A percentile compares a stretch with the other conserved stretches of the same genome.
phyloP scores from a whole-genome alignment of 108 stramenopile species.

The Skeletonema marinoi region DNA sequence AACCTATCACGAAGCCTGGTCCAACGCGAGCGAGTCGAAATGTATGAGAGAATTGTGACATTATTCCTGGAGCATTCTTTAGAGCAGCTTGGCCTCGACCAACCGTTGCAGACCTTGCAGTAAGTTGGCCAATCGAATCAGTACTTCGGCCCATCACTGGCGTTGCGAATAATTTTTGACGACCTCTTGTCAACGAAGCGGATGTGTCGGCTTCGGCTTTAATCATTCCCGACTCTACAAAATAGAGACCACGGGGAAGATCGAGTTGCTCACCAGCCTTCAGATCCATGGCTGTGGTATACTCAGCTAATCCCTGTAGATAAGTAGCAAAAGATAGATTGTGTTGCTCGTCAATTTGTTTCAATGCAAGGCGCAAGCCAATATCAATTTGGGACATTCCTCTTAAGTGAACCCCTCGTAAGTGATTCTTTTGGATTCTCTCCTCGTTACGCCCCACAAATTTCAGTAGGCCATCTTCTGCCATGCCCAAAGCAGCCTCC shows the following conservation, averaged over 20 bases:
- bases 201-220: constrained; percentile 42
- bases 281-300: constrained; percentile 45
- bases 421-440: constrained; percentile 1
- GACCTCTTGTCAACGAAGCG: constrained; percentile 23
- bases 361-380: constrained; percentile 61
- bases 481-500: constrained; percentile 61
- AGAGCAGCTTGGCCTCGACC: constrained; percentile 26
- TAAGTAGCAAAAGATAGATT: constrained; percentile 32
- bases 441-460: constrained; percentile 47
- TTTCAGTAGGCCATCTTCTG: constrained; percentile 67
- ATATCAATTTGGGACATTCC: constrained; percentile 33
- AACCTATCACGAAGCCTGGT: constrained; percentile 54
- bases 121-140: constrained; percentile 43
- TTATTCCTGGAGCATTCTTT: constrained; percentile 16
- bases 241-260: constrained; percentile 65
- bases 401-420: constrained; percentile 25
- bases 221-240: constrained; percentile 67
- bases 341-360: constrained; percentile 67
- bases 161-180: constrained; percentile 12
- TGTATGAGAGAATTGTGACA: constrained; percentile 41
- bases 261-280: constrained; percentile 35
- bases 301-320: constrained; percentile 50
- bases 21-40: constrained; percentile 77
- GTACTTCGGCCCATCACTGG: not conserved
- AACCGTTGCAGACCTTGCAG: constrained; percentile 54